Base-by-base conservation (phyloP, 345 rosid species). In the Salix viminalis region DNA sequence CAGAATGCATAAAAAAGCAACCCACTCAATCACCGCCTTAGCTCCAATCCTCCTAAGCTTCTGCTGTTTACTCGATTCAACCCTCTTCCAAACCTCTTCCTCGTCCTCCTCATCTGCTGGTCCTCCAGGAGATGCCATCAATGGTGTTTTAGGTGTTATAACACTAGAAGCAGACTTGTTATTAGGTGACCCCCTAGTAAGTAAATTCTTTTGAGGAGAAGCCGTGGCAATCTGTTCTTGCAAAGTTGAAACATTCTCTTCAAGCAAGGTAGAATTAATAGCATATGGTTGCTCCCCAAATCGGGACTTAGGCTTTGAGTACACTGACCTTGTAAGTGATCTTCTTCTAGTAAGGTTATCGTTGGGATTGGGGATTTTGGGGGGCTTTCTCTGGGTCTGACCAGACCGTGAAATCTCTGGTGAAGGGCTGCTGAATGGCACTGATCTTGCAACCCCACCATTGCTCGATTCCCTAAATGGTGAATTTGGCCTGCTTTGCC, bases 291-390 rank as follows among this genome's bases (percentile, higher is more conserved):
- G 97, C 44, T 88, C 94, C 18, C 85, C 94, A 72, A 94, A 94
- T 80, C 98, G 88, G 28, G 97, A 92, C 79, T 91, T 94, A n/a
- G 94, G 86, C 79, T 89, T 94, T 37, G 91, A 90, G 84, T 83
- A 87, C 70, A 71, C 80, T 11, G 96, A 90, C 85, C 92, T 83
- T 6, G 83, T 32, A 24, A 92, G n/a, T 28, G 96, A 77, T 76
- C 76, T 91, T 65, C 85, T 84, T 34, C 90, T 71, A n/a, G 34
- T n/a, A 19, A 87, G 79, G 52, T 85, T 81, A 46, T 86, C 92
- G 18, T 28, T 80, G 73, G 61, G 34, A 0, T 76, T 34, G 15
- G 94, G 89, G 73, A 69, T 14, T 77, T 86, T 90, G 6, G 98
- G 97, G 11, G 92, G 96, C 90, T 86, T 90, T 36, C 82, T 82